Base-by-base conservation (phyloP, 1,284 basidiomycete species). In the Stereum hirsutum region DNA sequence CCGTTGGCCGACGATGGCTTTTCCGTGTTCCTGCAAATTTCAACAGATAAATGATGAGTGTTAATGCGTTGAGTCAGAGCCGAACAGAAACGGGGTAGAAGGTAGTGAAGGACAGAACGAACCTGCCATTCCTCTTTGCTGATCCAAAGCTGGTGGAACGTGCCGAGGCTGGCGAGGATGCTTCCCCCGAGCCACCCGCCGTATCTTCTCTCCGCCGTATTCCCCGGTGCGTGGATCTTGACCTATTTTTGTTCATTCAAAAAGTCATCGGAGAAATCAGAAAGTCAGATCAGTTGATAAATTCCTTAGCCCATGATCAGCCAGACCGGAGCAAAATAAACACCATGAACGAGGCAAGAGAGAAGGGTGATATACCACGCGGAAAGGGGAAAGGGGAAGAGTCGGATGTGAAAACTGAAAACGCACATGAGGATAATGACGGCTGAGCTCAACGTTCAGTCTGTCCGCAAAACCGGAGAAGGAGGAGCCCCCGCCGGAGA, bases 61-160 rank as follows among this genome's bases (percentile, higher is more conserved):
- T 11, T 15, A 17, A 17, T 24, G 15, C 19, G 28, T 5, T 10
- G 15, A 17, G 33, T 35, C 33, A 10, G 10, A 3, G 21, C 31
- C 5, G 14, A 32, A n/a, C 31, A 32, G 31, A 4, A 17, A 17
- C n/a, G 19, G 31, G 19, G 19, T 32, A 17, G 24, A 39, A n/a
- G 6, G 24, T n/a, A 8, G 37, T n/a, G 14, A 17, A 26, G 19
- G n/a, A 36, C 3, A n/a, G 21, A 19, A 65, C 76, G 30, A 46
- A 85, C 89, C 73, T 88, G 78, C 82, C 89, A 94, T 57, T 95
- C 91, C 60, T 93, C 89, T 57, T 74, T 80, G 57, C 88, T 91
- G 56, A 94, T 89, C 91, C 91, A 94, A 30, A 94, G 66, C 56
- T 97, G 93, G 62, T 98, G 93, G 75, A 97, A 98, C 12, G 92